These are phyloP conservation scores for Gyromitra esculenta DNA, from an alignment of 2,329 filamentous ascomycete species.

Conservation along the genomic window DNA sequence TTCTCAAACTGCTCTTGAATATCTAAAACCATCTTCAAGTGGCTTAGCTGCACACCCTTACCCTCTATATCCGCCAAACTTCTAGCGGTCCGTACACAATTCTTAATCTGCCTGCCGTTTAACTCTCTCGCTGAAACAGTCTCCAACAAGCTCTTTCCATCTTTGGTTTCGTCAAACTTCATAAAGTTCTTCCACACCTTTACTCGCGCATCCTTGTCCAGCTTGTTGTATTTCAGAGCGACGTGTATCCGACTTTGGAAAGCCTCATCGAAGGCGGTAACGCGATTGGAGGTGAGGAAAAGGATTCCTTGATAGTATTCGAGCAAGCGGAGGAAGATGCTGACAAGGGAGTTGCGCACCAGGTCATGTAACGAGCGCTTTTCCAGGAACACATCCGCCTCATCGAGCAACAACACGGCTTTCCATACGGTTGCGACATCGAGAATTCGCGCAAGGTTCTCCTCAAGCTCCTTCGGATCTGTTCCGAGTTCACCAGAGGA, in stretches of 20 bases:
- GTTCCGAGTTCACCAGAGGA: slow-evolving; percentile 60
- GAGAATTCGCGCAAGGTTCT: slow-evolving; percentile 81
- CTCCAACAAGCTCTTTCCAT: slow-evolving; percentile 48
- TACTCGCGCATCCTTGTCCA: slow-evolving; percentile 55
- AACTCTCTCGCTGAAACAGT: slow-evolving; percentile 55
- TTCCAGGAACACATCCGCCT: slow-evolving; percentile 86
- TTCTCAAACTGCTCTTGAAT: slow-evolving; percentile 56
- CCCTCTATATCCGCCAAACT: slow-evolving; percentile 57
- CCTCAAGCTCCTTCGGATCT: slow-evolving; percentile 69
- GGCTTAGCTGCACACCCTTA: slow-evolving; percentile 54
- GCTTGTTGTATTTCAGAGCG: slow-evolving; percentile 58
- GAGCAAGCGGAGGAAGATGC: slow-evolving; percentile 62
- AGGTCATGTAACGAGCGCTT: slow-evolving; percentile 84
- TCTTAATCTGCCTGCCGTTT: slow-evolving; percentile 61
- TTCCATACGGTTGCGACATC: slow-evolving; percentile 89
- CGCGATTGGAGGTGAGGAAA: slow-evolving; percentile 63
- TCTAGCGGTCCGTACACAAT: slow-evolving; percentile 59
- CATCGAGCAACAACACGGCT: slow-evolving; percentile 83
- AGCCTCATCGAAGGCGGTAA: slow-evolving; percentile 61
- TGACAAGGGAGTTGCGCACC: slow-evolving; percentile 82
- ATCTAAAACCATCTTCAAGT: slow-evolving; percentile 57
- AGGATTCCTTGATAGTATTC: slow-evolving; percentile 63
- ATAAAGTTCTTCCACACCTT: slow-evolving; percentile 59
- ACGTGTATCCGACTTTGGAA: slow-evolving; percentile 61
- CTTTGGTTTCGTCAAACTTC: slow-evolving; percentile 51